These are phyloP conservation scores for Hordeum marinum DNA, from an alignment of 176 grass and related monocot species.

Conservation along the genomic window DNA sequence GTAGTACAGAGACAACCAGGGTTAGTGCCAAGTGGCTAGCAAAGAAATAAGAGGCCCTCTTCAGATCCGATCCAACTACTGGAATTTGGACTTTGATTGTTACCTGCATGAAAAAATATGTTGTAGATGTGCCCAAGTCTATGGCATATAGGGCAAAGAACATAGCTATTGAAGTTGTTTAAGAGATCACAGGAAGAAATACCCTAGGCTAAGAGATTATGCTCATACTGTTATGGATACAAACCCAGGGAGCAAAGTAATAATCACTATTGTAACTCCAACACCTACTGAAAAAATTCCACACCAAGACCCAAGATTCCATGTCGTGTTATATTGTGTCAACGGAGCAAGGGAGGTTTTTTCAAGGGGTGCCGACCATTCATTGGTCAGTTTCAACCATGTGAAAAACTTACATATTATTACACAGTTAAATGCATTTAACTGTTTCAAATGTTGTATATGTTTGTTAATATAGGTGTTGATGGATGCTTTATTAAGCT, in stretches of 20 bases:
- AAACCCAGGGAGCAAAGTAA: neutral
- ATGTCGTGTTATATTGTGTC: neutral
- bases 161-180: neutral
- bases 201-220: neutral
- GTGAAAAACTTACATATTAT: neutral
- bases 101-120: neutral
- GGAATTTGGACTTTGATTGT: neutral
- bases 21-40: neutral
- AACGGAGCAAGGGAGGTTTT: neutral
- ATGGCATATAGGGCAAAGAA: neutral
- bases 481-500: neutral
- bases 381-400: neutral
- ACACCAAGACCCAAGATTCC: neutral
- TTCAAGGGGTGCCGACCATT: neutral
- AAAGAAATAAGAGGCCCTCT: too few relatives aligned
- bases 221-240: neutral
- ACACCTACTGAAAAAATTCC: neutral
- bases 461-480: neutral
- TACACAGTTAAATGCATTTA: too few relatives aligned
- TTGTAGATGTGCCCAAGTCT: neutral
- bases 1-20: neutral
- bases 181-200: neutral
- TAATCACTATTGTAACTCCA: neutral
- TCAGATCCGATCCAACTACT: neutral
- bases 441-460: too few relatives aligned